Evolutionary conservation across 1,284 basidiomycete species (phyloP).

Genomic region (Ceratobasidium sp.): DNA sequence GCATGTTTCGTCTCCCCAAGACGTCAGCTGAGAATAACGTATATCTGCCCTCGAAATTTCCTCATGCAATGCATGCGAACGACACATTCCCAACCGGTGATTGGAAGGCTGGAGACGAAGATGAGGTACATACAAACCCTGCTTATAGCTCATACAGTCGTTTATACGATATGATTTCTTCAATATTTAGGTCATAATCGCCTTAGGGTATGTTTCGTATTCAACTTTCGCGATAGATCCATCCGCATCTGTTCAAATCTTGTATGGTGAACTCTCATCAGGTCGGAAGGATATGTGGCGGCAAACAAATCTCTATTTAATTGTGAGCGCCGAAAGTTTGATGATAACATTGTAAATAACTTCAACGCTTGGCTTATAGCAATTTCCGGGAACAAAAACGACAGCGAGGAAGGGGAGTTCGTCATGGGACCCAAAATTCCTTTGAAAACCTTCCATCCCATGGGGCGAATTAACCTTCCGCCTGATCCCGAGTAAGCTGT

Average conservation of each 20-base stretch:
- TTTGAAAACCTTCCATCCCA: background rate
- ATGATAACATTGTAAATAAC: no score
- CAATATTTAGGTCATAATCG: background rate
- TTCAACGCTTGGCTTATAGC: background rate
- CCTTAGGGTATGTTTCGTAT: background rate
- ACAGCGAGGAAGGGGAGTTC: background rate
- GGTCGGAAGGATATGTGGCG: background rate
- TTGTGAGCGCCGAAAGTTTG: background rate
- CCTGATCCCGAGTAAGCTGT: background rate
- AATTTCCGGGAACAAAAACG: background rate
- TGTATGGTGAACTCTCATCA: background rate
- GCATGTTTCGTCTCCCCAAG: background rate
- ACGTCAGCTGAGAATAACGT: background rate
- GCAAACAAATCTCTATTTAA: constrained; percentile 5
- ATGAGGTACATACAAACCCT: constrained; percentile 8
- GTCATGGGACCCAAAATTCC: background rate
- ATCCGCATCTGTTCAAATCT: background rate
- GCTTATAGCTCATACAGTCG: no score
- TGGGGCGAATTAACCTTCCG: background rate
- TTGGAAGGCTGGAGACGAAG: background rate
- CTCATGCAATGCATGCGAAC: background rate
- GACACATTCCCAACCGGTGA: background rate
- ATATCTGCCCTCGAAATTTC: constrained; percentile 2
- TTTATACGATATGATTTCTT: no score
- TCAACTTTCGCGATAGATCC: background rate